Evolutionary conservation across 139 green algal genomes (phyloP).

Genomic region (Tetraselmis chui): DNA sequence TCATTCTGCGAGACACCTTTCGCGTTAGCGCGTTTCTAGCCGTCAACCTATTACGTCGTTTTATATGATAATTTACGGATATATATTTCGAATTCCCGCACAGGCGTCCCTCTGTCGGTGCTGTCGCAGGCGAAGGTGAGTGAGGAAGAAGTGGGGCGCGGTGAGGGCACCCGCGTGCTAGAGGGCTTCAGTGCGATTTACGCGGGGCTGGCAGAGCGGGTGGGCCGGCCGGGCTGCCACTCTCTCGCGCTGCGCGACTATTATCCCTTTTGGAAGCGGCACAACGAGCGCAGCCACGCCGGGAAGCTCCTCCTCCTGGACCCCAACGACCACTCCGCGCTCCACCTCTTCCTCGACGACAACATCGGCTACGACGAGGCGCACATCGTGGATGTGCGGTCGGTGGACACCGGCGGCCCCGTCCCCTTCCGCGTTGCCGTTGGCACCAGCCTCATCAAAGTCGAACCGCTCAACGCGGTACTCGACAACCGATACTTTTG

Average conservation of each 20-base stretch:
- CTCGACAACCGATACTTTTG: slow-evolving; percentile 31
- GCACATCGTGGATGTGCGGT: slow-evolving; percentile 34
- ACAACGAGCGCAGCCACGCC: slow-evolving; percentile 20
- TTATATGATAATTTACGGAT: no score
- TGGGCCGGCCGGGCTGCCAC: neutral
- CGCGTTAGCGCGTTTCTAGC: no score
- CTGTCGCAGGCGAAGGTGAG: neutral
- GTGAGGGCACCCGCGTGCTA: neutral
- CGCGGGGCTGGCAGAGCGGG: neutral
- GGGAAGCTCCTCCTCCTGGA: slow-evolving; percentile 23
- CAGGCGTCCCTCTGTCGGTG: no score
- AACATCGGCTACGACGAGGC: slow-evolving; percentile 28
- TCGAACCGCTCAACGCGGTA: slow-evolving; percentile 33
- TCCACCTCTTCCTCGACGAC: slow-evolving; percentile 33
- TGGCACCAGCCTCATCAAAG: slow-evolving; percentile 22
- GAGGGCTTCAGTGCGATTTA: neutral
- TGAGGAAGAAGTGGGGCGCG: no score
- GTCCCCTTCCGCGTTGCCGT: slow-evolving; percentile 23
- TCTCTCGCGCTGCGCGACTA: slow-evolving; percentile 23
- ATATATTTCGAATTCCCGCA: no score
- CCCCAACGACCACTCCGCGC: slow-evolving; percentile 7
- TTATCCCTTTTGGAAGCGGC: slow-evolving; percentile 32
- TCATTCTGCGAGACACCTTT: no score
- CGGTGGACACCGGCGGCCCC: slow-evolving; percentile 14
- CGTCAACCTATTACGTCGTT: no score